phyloP scores from a whole-genome alignment of 495 filamentous ascomycete species.

The Lasiosphaeria miniovina region DNA sequence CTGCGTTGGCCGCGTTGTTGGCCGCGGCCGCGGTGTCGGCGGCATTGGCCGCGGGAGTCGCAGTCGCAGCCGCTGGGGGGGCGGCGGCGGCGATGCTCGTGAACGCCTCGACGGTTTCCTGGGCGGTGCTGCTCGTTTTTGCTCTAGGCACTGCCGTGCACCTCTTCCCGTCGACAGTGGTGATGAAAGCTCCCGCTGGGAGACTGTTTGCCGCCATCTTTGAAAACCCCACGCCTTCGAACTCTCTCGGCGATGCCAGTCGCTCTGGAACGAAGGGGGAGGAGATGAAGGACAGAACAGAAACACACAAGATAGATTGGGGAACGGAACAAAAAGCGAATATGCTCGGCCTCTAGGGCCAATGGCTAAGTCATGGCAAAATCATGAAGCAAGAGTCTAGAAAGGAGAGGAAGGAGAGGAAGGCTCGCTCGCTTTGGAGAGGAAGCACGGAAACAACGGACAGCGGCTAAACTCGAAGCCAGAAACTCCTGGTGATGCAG shows the following conservation, averaged over 20 bases:
- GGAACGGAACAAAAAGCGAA: conserved; percentile 29
- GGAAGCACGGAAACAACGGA: conserved; percentile 23
- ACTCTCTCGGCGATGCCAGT: conserved; percentile 40
- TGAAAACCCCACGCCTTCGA: conserved; percentile 24
- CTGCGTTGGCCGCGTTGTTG: not conserved
- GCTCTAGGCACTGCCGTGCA: conserved; percentile 48
- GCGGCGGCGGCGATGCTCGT: conserved; percentile 14
- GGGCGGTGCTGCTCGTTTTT: conserved; percentile 15
- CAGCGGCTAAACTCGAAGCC: conserved; percentile 33
- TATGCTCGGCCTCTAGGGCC: conserved; percentile 37
- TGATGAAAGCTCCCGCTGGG: conserved; percentile 41
- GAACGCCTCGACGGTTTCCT: conserved; percentile 16
- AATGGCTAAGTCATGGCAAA: conserved; percentile 35
- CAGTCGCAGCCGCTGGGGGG: conserved; percentile 5
- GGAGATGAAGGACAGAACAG: conserved; percentile 20
- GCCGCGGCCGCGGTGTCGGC: conserved; percentile 12
- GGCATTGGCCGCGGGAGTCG: conserved; percentile 16
- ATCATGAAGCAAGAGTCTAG: conserved; percentile 36
- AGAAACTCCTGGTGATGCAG: conserved; percentile 31
- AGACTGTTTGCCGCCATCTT: conserved; percentile 30
- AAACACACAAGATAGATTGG: conserved; percentile 24
- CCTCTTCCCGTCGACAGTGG: conserved; percentile 42
- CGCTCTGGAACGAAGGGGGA: conserved; percentile 26
- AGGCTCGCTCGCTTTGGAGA: conserved; percentile 3
- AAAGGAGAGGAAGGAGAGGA: not conserved